A percentile compares a stretch with the other conserved stretches of the same genome.
Evolutionary conservation across 345 rosid species (phyloP).

Genomic region (Gossypium arboreum): DNA sequence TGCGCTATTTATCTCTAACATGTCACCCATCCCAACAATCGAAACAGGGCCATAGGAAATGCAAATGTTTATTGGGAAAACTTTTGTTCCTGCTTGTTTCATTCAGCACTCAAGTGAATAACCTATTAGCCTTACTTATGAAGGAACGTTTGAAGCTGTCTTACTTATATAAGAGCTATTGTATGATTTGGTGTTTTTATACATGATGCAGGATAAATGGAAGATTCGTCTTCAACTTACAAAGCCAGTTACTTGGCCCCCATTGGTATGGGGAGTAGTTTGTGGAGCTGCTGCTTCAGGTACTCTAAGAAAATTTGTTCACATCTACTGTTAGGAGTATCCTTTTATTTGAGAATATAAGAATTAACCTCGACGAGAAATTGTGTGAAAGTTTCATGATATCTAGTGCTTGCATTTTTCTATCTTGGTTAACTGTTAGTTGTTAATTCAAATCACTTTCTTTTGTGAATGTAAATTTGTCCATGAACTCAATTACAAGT

Average conservation of each 20-base stretch:
- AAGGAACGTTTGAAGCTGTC: not conserved
- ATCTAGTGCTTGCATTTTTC: not conserved
- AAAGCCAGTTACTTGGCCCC: constrained; percentile 99
- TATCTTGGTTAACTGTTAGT: not conserved
- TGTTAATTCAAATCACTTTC: not conserved
- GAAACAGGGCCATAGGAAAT: not conserved
- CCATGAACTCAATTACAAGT: not conserved
- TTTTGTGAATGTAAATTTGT: not conserved
- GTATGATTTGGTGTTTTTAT: not conserved
- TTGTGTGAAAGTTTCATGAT: not conserved
- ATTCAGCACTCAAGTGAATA: not conserved
- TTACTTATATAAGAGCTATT: not conserved
- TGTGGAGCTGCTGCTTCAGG: constrained; percentile 99
- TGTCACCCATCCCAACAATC: not conserved
- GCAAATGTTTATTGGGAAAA: not conserved
- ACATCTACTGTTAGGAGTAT: not conserved
- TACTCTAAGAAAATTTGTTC: constrained; percentile 21
- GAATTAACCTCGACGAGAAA: not conserved
- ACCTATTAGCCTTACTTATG: not conserved
- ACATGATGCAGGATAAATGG: constrained; percentile 77
- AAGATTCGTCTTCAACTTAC: constrained; percentile 96
- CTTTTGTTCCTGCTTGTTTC: not conserved
- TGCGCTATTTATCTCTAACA: not conserved
- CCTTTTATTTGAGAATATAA: not conserved
- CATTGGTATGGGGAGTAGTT: constrained; percentile 88